These are phyloP conservation scores for Fusarium sp. DNA, from an alignment of 2,329 filamentous ascomycete genomes.

Conservation along the genomic window DNA sequence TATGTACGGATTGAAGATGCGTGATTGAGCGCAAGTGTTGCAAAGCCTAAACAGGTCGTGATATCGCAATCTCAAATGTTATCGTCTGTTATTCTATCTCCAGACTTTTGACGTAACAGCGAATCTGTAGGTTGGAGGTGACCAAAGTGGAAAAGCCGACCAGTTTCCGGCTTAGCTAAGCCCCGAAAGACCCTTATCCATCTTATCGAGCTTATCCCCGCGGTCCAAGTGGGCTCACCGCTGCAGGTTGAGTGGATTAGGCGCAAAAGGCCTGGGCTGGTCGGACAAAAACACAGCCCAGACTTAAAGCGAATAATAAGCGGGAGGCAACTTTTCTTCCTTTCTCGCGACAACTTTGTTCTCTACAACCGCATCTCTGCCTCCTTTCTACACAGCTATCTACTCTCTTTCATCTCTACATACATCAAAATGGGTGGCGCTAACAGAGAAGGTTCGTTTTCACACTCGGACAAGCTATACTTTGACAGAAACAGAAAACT, in stretches of 20 bases:
- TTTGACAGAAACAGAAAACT: slow-evolving; percentile 11
- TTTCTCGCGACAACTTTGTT: slow-evolving; percentile 36
- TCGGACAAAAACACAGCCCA: slow-evolving; percentile 10
- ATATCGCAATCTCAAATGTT: slow-evolving; percentile 15
- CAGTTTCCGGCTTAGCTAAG: slow-evolving; percentile 43
- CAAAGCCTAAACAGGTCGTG: slow-evolving; percentile 9
- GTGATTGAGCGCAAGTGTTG: slow-evolving; percentile 4
- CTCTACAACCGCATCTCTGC: slow-evolving; percentile 24
- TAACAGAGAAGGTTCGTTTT: slow-evolving; percentile 54
- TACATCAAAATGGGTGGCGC: slow-evolving; percentile 52
- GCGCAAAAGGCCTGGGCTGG: slow-evolving; percentile 22
- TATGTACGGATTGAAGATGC: slow-evolving; percentile 1
- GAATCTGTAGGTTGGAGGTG: slow-evolving; percentile 19
- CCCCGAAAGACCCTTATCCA: slow-evolving; percentile 38
- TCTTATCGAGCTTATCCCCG: slow-evolving; percentile 37
- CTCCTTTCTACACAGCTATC: slow-evolving; percentile 19
- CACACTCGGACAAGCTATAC: background rate
- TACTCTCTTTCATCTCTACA: slow-evolving; percentile 16
- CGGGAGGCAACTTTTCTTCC: slow-evolving; percentile 43
- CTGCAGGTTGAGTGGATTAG: slow-evolving; percentile 15
- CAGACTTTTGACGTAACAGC: slow-evolving; percentile 41
- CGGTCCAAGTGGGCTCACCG: slow-evolving; percentile 32
- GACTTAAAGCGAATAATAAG: slow-evolving; percentile 37
- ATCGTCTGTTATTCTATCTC: slow-evolving; percentile 18
- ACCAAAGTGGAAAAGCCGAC: slow-evolving; percentile 27